Evolutionary conservation across 208 protist genomes (phyloP), one percentile per base, ranked within the genome.

Genomic region (Trypanosoma melophagium): DNA sequence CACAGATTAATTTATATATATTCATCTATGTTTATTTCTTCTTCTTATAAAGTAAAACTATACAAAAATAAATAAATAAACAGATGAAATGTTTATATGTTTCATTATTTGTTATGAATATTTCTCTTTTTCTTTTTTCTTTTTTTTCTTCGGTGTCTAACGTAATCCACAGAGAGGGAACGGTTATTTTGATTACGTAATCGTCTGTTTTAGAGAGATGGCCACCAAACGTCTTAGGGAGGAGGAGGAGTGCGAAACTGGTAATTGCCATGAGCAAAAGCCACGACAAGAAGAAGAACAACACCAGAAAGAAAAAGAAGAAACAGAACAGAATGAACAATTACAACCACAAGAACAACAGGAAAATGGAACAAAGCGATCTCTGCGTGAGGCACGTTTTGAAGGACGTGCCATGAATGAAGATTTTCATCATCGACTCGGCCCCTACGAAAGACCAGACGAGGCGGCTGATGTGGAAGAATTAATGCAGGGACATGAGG

Each of bases 381-480:
- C 73, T 16, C 60, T 81, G 14, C 83, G 84, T 50, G 89, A 92
- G 70, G 82, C 77, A 2, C 86, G 87, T 51, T 90, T 93, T 66
- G 70, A 73, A 28, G 87, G 82, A 16, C 90, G 87, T 42, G 70
- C 64, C 1, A 79, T 83, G 73, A n/a, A 56, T 10, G 67, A 66
- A 14, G 59, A 31, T 3, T 83, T 83, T 47, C 66, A 79, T 56
- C 56, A 69, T 7, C 74, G 70, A 52, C 52, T 83, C 1, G 90
- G 90, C 5, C 49, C 62, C 24, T 91, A 93, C 64, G 80, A 70
- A 17, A 64, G 66, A 22, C 87, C 87, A 0, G 86, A 89, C 12
- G 90, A 96, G 71, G 90, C 90, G 12, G 73, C 76, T 28, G 90
- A 96, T 52, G 68, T 96, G 9, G 90, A 96, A 59, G 90, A 96